These are phyloP conservation scores for Pleurotus eryngii DNA, from an alignment of 768 basidiomycete species.

Conservation along the genomic window DNA sequence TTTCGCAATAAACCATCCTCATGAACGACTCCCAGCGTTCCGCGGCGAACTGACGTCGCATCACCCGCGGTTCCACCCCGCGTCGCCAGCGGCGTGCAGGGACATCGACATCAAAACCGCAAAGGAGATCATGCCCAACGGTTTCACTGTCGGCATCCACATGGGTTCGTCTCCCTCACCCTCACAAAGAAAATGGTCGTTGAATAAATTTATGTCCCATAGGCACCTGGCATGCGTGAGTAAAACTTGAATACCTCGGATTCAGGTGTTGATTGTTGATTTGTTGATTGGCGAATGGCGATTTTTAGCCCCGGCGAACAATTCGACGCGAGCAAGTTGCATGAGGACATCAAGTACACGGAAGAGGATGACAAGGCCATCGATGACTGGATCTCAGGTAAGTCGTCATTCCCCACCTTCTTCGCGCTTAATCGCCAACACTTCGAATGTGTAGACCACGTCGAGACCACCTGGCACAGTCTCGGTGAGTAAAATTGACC, in stretches of 20 bases:
- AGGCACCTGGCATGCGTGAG: slow-evolving; percentile 53
- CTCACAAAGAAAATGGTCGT: neutral
- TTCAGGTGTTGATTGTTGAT: neutral
- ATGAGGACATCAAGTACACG: slow-evolving; percentile 64
- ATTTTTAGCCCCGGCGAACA: slow-evolving; percentile 41
- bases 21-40: slow-evolving; percentile 41
- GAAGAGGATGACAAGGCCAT: slow-evolving; percentile 70
- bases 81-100: slow-evolving; percentile 51
- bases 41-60: slow-evolving; percentile 71
- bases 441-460: slow-evolving; percentile 44
- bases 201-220: neutral
- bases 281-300: neutral
- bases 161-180: slow-evolving; percentile 43
- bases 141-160: slow-evolving; percentile 66
- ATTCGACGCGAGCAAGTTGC: slow-evolving; percentile 53
- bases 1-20: neutral
- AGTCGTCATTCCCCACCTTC: slow-evolving; percentile 7
- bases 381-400: slow-evolving; percentile 62
- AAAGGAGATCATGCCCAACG: slow-evolving; percentile 55
- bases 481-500: slow-evolving; percentile 35
- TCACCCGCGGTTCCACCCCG: slow-evolving; percentile 73
- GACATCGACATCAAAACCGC: slow-evolving; percentile 72
- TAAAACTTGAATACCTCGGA: neutral
- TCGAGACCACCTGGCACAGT: slow-evolving; percentile 78
- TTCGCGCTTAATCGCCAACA: neutral